Evolutionary conservation across 805 yeast species (phyloP), one percentile per base, ranked within the genome.

Genomic region (Candida verbasci): DNA sequence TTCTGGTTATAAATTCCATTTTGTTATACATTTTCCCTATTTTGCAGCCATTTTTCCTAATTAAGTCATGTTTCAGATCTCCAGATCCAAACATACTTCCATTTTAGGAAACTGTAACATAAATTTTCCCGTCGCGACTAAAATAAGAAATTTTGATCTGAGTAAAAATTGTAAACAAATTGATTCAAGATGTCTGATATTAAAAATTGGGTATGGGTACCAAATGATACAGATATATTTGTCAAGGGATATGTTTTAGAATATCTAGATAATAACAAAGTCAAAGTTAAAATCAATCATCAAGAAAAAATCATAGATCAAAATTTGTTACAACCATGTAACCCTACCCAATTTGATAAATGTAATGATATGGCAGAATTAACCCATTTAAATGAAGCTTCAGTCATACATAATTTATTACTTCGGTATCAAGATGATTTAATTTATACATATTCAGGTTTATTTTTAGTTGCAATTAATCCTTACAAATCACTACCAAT

Each of bases 281-380:
- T 63, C 32, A 58, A 62, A 29, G 71, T 66, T 20, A 58, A 61
- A 20, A 58, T 68, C 16, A 49, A 52, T 7, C 71, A 72, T 14
- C 25, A 34, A 22, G 60, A 61, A 27, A 55, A 63, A 34, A 55
- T 60, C n/a, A 65, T 78, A 4, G 66, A 68, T 17, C 63, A 70
- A 9, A 35, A 71, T 68, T 16, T 40, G 17, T 44, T 67, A 24
- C 81, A 81, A 46, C 78, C 76, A 49, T 86, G 89, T 35, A 93
- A 93, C 53, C 98, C 99, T 1, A 69, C 80, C 7, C 84, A 85
- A 47, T 93, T 93, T 58, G 94, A 93, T 58, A 82, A 79, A 49
- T 91, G 94, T 42, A 80, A 84, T 47, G 96, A 93, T 52, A 86
- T 93, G 89, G 97, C 97, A 0, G 96, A 89, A 48, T 69, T 93